These are phyloP conservation scores for Fusarium sp. DNA, from an alignment of 2,329 filamentous ascomycete genomes.

Conservation along the genomic window DNA sequence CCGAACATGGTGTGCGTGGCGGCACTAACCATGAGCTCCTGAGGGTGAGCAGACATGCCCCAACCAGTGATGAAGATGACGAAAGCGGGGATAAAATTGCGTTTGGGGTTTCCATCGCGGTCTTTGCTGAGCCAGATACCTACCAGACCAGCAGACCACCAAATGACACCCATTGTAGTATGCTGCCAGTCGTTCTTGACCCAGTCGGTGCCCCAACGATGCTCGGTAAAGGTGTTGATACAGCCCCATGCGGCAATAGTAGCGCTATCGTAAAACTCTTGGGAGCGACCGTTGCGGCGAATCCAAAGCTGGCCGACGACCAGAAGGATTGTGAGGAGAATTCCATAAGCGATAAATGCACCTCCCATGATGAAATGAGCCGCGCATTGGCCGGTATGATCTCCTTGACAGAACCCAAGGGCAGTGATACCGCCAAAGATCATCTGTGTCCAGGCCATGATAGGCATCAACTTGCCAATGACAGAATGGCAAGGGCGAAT, in stretches of 20 bases:
- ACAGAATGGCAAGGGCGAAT: slow-evolving; percentile 82
- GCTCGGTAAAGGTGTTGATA: slow-evolving; percentile 98
- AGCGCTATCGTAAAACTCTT: slow-evolving; percentile 95
- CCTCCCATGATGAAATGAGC: slow-evolving; percentile 99
- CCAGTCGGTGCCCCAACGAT: slow-evolving; percentile 92
- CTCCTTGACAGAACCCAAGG: slow-evolving; percentile 90
- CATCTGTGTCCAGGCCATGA: slow-evolving; percentile 93
- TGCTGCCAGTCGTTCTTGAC: slow-evolving; percentile 95
- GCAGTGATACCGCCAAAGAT: slow-evolving; percentile 94
- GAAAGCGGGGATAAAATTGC: slow-evolving; percentile 92
- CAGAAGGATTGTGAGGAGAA: slow-evolving; percentile 86
- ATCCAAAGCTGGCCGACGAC: slow-evolving; percentile 92
- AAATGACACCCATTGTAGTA: slow-evolving; percentile 99
- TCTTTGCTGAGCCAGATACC: slow-evolving; percentile 92
- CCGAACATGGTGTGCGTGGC: slow-evolving; percentile 92
- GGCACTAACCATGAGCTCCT: slow-evolving; percentile 83
- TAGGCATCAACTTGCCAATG: slow-evolving; percentile 86
- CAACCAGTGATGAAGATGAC: slow-evolving; percentile 94
- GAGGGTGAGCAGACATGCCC: slow-evolving; percentile 94
- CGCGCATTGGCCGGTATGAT: slow-evolving; percentile 91
- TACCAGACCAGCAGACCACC: slow-evolving; percentile 94
- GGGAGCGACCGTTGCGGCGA: slow-evolving; percentile 82
- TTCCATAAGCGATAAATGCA: slow-evolving; percentile 94
- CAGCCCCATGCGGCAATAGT: slow-evolving; percentile 96
- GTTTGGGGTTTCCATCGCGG: slow-evolving; percentile 84